Evolutionary conservation across 352 stramenopile species (phyloP).

Genomic region (Globisporangium radiosum): DNA sequence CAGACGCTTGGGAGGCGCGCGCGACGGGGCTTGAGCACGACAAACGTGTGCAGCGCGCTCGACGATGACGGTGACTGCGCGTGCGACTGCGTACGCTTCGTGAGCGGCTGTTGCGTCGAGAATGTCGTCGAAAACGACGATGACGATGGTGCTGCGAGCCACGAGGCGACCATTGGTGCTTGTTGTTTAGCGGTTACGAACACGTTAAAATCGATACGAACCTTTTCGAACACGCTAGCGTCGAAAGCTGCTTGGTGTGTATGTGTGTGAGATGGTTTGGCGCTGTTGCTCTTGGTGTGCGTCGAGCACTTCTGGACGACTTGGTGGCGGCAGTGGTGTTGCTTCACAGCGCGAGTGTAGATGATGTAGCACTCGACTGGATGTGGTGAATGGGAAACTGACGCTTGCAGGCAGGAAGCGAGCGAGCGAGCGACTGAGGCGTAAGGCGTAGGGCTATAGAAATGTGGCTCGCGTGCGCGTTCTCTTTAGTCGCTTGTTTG

Average conservation of each 20-base stretch:
- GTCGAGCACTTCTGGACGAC: no score
- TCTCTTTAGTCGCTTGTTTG: no score
- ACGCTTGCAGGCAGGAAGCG: not conserved
- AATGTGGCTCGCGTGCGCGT: not conserved
- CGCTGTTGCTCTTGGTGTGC: no score
- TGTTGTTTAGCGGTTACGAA: not conserved
- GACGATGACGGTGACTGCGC: not conserved
- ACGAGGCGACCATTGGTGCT: not conserved
- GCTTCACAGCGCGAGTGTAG: no score
- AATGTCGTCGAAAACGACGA: not conserved
- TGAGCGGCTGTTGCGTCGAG: not conserved
- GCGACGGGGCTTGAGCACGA: slow-evolving; percentile 18
- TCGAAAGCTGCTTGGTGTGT: no score
- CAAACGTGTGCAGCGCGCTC: slow-evolving; percentile 7
- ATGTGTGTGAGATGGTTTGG: no score
- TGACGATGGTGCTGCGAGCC: slow-evolving; percentile 1
- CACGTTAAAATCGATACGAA: no score
- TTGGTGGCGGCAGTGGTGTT: no score
- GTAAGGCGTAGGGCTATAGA: not conserved
- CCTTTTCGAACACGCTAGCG: no score
- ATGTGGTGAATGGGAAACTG: not conserved
- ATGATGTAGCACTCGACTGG: no score
- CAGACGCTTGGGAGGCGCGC: slow-evolving; percentile 25
- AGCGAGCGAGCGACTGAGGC: not conserved
- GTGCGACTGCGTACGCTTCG: not conserved